Evolutionary conservation across 352 stramenopile genomes (phyloP), one percentile per base, ranked within the genome.

Genomic region (Pythium sp.): DNA sequence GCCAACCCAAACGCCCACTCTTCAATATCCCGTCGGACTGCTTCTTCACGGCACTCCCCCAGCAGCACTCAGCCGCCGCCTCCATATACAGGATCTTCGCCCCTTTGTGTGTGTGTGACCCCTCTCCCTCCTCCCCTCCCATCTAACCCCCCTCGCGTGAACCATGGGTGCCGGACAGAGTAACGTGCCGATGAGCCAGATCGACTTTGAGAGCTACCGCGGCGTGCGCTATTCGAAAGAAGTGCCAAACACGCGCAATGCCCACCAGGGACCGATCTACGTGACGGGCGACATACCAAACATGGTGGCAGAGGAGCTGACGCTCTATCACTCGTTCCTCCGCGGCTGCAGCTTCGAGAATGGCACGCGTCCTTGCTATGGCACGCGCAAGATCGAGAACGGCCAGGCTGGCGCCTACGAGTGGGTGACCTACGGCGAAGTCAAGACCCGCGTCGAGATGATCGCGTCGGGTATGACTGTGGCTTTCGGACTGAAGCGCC

Each of bases 371-470:
- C 73, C 61, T 32, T 72, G 61, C 64, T 82, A 80, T 61, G 82
- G 82, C 62, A 80, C 74, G 62, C 81, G 81, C 43, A 51, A 61
- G 43, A 57, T 84, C 49, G 75, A 81, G 54, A 86, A 76, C 43
- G 80, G 77, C 46, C 64, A 74, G n/a, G 77, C 76, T 0, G 79
- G 79, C 12, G 41, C 70, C 2, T 91, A 84, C 75, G 65, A 79
- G 54, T 92, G 82, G 82, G n/a, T 87, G 32, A 89, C 70, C 18
- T 89, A 88, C 68, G 72, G 65, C 41, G 28, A 90, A 22, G 78
- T 89, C 6, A 74, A 80, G 61, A 65, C 57, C 0, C 72, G 79
- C 9, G 67, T 77, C 51, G 78, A 81, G 51, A 69, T 74, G 43
- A 67, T 88, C 58, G 74, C 82, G 15, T 69, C 80, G 1, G 82